Conservation (phyloP, 106 monocot species). For the Acorus gramineus region DNA sequence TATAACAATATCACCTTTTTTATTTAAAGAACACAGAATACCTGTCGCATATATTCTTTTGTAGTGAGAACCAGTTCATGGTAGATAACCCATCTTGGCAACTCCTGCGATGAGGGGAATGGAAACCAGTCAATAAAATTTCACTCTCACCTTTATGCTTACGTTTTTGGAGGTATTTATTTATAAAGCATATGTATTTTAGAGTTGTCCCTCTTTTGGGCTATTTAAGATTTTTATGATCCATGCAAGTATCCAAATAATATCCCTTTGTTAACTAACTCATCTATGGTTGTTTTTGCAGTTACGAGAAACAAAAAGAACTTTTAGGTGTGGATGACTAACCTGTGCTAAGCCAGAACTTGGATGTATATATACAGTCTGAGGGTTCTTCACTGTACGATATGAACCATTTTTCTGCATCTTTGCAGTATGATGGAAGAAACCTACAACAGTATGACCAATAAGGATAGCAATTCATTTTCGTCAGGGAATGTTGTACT, state of each 20-base stretch:
- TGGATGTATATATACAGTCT: slow-evolving; percentile 89
- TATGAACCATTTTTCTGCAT: slow-evolving; percentile 80
- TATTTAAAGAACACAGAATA: slow-evolving; percentile 7
- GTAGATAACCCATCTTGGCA: slow-evolving; percentile 83
- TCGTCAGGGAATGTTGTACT: no score
- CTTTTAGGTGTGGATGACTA: neutral
- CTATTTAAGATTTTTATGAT: no score
- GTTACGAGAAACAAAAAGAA: no score
- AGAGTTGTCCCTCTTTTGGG: no score
- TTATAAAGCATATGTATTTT: no score
- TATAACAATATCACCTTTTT: no score
- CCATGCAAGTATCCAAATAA: no score
- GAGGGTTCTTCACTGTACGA: slow-evolving; percentile 80
- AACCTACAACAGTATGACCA: slow-evolving; percentile 29
- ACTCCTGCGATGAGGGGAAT: slow-evolving; percentile 28
- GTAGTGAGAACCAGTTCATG: slow-evolving; percentile 92
- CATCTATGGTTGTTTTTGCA: no score
- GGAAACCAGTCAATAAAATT: neutral
- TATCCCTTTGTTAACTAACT: no score
- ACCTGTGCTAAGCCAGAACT: slow-evolving; percentile 90
- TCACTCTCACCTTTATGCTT: neutral
- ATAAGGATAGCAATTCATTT: no score
- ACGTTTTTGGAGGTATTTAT: no score
- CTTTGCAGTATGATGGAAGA: slow-evolving; percentile 79
- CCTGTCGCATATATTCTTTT: slow-evolving; percentile 97